Conservation (phyloP, 2,329 filamentous ascomycete species). For the Dothistroma pini region DNA sequence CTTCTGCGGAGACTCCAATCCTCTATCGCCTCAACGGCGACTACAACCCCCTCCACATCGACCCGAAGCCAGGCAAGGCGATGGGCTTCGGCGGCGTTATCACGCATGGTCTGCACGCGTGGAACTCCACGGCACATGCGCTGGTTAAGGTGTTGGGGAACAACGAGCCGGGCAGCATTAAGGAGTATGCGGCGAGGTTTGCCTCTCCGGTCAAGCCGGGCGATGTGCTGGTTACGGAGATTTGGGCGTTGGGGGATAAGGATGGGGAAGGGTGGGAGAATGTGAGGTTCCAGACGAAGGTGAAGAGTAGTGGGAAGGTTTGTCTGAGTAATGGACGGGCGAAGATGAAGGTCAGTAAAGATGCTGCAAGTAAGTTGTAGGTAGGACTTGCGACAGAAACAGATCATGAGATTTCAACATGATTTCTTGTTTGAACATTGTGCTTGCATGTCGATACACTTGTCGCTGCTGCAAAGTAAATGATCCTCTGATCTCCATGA, state of each 20-base stretch:
- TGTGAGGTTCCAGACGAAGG: conserved; percentile 71
- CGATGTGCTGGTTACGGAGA: conserved; percentile 74
- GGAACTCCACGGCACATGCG: conserved; percentile 63
- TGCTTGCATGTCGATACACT: no score
- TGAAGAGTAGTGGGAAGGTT: conserved; percentile 76
- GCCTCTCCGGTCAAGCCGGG: conserved; percentile 79
- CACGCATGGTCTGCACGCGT: conserved; percentile 84
- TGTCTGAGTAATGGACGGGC: conserved; percentile 84
- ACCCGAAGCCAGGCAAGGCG: conserved; percentile 70
- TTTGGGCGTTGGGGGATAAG: conserved; percentile 71
- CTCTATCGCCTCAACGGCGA: conserved; percentile 85
- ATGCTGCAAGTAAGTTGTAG: conserved; percentile 23
- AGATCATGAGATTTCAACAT: no score
- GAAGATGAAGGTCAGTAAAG: conserved; percentile 59
- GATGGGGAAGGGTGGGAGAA: conserved; percentile 71
- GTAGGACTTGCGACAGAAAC: neutral
- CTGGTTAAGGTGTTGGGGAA: conserved; percentile 70
- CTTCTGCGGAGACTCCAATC: conserved; percentile 66
- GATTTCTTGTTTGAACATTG: no score
- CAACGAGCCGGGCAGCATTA: conserved; percentile 75
- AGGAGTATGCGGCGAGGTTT: conserved; percentile 85
- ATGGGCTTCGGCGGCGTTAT: conserved; percentile 91
- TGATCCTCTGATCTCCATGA: no score
- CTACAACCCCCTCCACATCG: conserved; percentile 90
- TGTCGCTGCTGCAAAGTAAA: no score